Evolutionary conservation across 2,329 filamentous ascomycete genomes (phyloP), one percentile per base, ranked within the genome.

Genomic region (Lachnellula arida): DNA sequence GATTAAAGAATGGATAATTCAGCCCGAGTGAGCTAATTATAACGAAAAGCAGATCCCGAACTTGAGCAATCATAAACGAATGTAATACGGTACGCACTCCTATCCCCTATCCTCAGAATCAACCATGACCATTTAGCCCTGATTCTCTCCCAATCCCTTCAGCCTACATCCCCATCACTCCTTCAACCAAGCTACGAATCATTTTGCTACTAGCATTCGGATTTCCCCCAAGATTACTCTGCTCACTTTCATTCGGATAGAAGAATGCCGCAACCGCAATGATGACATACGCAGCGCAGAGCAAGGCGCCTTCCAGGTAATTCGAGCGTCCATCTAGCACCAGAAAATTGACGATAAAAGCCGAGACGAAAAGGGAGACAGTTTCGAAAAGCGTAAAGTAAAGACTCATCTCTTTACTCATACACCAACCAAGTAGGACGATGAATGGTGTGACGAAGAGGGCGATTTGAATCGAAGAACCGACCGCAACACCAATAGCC

Each of bases 371-470:
- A 66, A 95, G 81, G 55, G 87, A 89, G 22, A 94, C 88, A 0
- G 90, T 95, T 79, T 95, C 90, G 72, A 95, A 96, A 49, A 91
- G 80, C 58, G 90, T 90, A 72, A 95, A 95, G 75, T 93, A 91
- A 35, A 95, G 78, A 28, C 87, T 81, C 85, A 89, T 88, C n/a
- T 85, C 77, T 57, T 80, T 81, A 58, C 78, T 73, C 70, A 88
- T 80, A 58, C 79, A 80, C 86, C 86, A 89, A n/a, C 85, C 86
- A 19, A 89, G 75, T 23, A 89, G 82, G 34, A 89, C 86, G 34
- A 88, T 79, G 17, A 89, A 74, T 0, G 86, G 86, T 4, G 86
- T 88, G 51, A 89, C 78, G 67, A 89, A 86, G 7, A 89, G 75
- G 14, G 86, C 75, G 68, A 89, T 88, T 71, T 89, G 86, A 63